These are phyloP conservation scores for Monilinia laxa DNA, from an alignment of 2,329 filamentous ascomycete species.

Conservation along the genomic window DNA sequence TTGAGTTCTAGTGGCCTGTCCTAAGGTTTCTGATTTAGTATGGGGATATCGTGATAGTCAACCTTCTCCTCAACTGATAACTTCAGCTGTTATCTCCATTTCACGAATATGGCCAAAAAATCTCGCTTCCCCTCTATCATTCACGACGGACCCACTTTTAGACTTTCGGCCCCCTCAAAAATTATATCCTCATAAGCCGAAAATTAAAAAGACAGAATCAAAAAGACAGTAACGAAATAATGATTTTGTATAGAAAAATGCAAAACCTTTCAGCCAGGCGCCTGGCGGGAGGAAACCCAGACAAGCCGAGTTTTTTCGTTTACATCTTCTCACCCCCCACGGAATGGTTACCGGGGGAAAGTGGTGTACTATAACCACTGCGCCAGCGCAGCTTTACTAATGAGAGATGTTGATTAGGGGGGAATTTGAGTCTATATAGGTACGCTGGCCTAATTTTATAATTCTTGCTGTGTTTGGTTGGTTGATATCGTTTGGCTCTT, in stretches of 20 bases:
- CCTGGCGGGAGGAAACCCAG: background rate
- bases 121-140: background rate
- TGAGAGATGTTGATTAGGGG: background rate
- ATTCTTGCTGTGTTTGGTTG: background rate
- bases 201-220: background rate
- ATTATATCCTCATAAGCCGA: background rate
- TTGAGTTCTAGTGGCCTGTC: background rate
- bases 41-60: background rate
- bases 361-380: background rate
- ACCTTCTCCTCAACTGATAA: background rate
- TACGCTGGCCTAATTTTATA: background rate
- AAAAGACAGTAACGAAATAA: background rate
- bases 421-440: background rate
- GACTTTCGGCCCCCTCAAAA: background rate
- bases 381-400: background rate
- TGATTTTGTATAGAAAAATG: background rate
- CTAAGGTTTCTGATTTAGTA: background rate
- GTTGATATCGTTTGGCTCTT: background rate
- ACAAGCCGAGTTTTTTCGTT: background rate
- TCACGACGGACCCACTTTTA: background rate
- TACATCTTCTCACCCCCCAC: background rate
- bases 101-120: background rate
- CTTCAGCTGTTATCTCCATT: background rate
- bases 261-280: background rate
- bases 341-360: background rate